Evolutionary conservation across 495 filamentous ascomycete genomes (phyloP), one percentile per base, ranked within the genome.

Genomic region (Aspergillus cristatus): DNA sequence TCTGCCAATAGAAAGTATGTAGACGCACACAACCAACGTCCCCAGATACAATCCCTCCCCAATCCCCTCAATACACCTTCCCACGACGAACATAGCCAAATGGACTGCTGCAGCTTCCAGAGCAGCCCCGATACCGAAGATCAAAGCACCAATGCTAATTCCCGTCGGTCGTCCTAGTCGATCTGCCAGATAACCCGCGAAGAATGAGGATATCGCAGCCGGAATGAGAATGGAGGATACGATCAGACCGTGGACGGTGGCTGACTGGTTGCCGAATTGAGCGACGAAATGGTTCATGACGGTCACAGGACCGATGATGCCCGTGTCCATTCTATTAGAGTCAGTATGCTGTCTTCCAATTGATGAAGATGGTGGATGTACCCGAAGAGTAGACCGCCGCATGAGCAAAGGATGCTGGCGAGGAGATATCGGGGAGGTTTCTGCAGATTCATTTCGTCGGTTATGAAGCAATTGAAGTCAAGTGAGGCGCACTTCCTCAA

Each of bases 211-310:
- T 0, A 79, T 35, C 0, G 78, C 72, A 10, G 74, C 80, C 6
- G 78, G 68, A 15, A 84, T 63, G 36, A 83, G 57, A 36, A 83
- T 77, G 7, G 70, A 66, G 2, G 80, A 83, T 16, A 84, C 76
- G 3, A 75, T 68, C 13, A 82, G 58, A 1, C 78, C 78, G 32
- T 73, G 69, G 29, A 79, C 54, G 0, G 63, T 65, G 3, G 78
- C 59, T 1, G 76, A 74, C 26, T 75, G 63, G 16, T 50, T 45
- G 1, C 77, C 59, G 31, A 82, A 66, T 7, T 60, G 52, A 6
- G 48, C 40, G 1, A 48, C 50, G 50, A 79, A 83, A 28, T 62
- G 53, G 0, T 61, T 59, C 80, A 84, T 82, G 14, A 64, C 57
- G 6, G 75, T 81, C 0, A 81, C 56, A 8, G 75, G 70, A 0